Conservation (phyloP, 148 eudicot genomes). For the Euryodendron excelsum region DNA sequence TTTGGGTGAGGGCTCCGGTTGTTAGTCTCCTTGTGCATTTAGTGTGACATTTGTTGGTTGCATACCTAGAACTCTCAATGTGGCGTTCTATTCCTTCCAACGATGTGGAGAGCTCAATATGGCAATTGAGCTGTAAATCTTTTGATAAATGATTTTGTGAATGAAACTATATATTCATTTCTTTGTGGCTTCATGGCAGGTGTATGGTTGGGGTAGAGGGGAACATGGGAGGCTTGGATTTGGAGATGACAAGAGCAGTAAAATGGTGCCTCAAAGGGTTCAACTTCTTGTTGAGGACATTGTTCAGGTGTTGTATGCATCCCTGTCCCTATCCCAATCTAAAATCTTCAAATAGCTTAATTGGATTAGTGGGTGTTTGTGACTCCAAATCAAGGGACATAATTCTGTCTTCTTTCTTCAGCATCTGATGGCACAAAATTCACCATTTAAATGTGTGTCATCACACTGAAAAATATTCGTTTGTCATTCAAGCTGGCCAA, state of each 20-base stretch:
- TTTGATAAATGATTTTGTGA: not conserved
- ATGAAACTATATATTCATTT: not conserved
- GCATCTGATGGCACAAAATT: not conserved
- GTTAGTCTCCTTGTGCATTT: too few species aligned
- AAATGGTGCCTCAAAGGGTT: slow-evolving; percentile 95
- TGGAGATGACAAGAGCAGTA: slow-evolving; percentile 99
- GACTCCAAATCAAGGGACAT: not conserved
- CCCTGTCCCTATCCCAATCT: not conserved
- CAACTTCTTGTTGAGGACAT: slow-evolving; percentile 84
- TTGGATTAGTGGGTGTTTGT: not conserved
- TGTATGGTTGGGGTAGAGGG: slow-evolving; percentile 99
- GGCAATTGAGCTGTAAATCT: not conserved
- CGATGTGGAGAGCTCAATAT: not conserved
- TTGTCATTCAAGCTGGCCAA: not conserved
- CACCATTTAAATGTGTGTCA: not conserved
- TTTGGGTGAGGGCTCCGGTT: too few species aligned
- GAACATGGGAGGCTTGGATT: slow-evolving; percentile 99
- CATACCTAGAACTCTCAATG: not conserved
- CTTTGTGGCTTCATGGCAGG: slow-evolving; percentile 40
- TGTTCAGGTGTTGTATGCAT: slow-evolving; percentile 57
- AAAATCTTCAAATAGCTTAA: not conserved
- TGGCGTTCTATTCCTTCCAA: not conserved
- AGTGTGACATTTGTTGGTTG: too few species aligned
- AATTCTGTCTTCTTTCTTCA: not conserved
- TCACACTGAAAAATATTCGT: not conserved